These are phyloP conservation scores for Mortierella sp. DNA, from an alignment of 371 early-diverging fungal genomes.

Conservation along the genomic window DNA sequence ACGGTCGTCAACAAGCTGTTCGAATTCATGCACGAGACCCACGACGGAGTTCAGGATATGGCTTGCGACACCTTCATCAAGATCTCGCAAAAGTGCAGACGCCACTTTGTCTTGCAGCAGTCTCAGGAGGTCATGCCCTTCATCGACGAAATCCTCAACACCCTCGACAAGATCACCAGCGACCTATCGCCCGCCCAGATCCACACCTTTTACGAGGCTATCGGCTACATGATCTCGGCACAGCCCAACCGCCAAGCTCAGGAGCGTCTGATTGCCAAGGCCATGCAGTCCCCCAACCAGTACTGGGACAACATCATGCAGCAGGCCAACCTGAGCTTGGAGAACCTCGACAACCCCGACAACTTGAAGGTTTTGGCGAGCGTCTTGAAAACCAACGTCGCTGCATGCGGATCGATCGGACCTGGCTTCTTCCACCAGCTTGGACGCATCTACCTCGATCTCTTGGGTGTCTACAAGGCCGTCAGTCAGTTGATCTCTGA, in stretches of 20 bases:
- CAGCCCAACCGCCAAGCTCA: constrained; percentile 80
- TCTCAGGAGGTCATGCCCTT: constrained; percentile 88
- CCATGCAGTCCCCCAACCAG: constrained; percentile 92
- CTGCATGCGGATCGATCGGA: constrained; percentile 92
- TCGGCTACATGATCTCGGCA: constrained; percentile 95
- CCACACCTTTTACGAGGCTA: constrained; percentile 97
- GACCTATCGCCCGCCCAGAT: constrained; percentile 93
- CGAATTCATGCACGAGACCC: constrained; percentile 99
- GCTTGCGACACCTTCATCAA: constrained; percentile 99
- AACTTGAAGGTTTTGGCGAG: constrained; percentile 90
- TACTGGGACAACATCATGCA: constrained; percentile 87
- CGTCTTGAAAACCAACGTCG: constrained; percentile 95
- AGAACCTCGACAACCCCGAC: constrained; percentile 82
- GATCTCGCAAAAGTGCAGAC: constrained; percentile 97
- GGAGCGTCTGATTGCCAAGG: constrained; percentile 83
- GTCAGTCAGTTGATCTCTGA: constrained; percentile 88
- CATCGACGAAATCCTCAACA: constrained; percentile 93
- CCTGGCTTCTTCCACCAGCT: constrained; percentile 89
- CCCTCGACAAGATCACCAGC: constrained; percentile 83
- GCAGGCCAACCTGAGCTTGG: constrained; percentile 79
- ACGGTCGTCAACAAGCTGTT: constrained; percentile 99
- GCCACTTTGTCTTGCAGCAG: constrained; percentile 94
- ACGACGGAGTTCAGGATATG: constrained; percentile 99
- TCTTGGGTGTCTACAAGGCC: constrained; percentile 91
- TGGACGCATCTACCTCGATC: constrained; percentile 88